Evolutionary conservation across 2,329 filamentous ascomycete species (phyloP).

Genomic region (Colletotrichum tanaceti): DNA sequence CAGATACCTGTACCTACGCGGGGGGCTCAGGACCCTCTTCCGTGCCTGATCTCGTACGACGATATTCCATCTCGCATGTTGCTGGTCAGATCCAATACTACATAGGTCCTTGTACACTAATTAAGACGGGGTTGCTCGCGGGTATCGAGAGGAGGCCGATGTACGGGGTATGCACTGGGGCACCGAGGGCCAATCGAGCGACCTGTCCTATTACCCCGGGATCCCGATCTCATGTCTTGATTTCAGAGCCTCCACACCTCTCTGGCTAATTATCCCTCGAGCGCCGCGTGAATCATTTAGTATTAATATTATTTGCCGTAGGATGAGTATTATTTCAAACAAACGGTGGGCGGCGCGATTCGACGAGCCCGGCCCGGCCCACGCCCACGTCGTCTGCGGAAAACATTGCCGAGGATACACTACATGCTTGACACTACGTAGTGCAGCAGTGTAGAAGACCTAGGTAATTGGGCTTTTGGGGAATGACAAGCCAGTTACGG

Average conservation of each 20-base stretch:
- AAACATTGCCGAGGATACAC: neutral
- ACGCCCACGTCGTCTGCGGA: slow-evolving; percentile 5
- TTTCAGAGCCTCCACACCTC: slow-evolving; percentile 24
- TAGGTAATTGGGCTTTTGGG: neutral
- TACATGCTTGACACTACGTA: too few species aligned
- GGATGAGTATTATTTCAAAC: too few species aligned
- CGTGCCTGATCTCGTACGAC: neutral
- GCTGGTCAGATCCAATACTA: neutral
- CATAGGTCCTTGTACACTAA: too few species aligned
- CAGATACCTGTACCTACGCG: too few species aligned
- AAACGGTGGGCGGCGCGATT: slow-evolving; percentile 13
- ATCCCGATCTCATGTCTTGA: slow-evolving; percentile 20
- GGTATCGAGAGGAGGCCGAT: neutral
- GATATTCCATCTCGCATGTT: neutral
- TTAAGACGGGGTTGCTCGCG: neutral
- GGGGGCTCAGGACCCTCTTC: neutral
- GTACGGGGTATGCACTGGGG: neutral
- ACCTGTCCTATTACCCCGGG: slow-evolving; percentile 17
- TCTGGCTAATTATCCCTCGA: neutral
- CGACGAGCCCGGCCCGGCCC: slow-evolving; percentile 3
- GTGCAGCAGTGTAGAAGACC: too few species aligned
- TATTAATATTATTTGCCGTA: too few species aligned
- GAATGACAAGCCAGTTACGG: neutral
- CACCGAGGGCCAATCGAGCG: neutral
- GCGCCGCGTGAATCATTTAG: slow-evolving; percentile 6